Evolutionary conservation across 2,329 filamentous ascomycete genomes (phyloP).

Genomic region (Xylaria sp.): DNA sequence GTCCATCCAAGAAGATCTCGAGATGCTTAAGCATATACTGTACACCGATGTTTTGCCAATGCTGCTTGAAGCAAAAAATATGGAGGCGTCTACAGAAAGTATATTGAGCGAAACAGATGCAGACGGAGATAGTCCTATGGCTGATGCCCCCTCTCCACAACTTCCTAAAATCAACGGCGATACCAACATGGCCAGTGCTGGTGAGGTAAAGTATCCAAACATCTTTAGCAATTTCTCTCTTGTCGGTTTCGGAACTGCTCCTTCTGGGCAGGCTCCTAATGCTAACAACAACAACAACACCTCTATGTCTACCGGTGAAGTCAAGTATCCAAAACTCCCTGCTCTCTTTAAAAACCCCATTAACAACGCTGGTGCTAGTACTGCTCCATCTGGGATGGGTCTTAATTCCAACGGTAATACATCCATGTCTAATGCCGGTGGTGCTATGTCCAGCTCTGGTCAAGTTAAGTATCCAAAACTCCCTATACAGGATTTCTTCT

Average conservation of each 20-base stretch:
- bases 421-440: not conserved
- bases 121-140: not conserved
- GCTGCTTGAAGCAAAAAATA: not conserved
- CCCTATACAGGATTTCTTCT: no score
- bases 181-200: not conserved
- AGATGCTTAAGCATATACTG: not conserved
- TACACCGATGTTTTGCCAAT: slow-evolving; percentile 1
- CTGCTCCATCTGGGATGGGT: not conserved
- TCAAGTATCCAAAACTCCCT: not conserved
- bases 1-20: slow-evolving; percentile 12
- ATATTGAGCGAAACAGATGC: not conserved
- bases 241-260: no score
- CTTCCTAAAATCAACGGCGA: not conserved
- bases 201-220: not conserved
- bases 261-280: no score
- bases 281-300: not conserved
- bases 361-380: not conserved
- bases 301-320: no score
- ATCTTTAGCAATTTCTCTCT: no score
- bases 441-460: no score
- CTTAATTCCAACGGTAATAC: not conserved
- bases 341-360: no score
- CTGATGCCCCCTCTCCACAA: not conserved
- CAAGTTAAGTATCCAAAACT: no score
- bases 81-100: not conserved